Evolutionary conservation across 352 stramenopile species (phyloP).

Genomic region (Phytophthora sojae): DNA sequence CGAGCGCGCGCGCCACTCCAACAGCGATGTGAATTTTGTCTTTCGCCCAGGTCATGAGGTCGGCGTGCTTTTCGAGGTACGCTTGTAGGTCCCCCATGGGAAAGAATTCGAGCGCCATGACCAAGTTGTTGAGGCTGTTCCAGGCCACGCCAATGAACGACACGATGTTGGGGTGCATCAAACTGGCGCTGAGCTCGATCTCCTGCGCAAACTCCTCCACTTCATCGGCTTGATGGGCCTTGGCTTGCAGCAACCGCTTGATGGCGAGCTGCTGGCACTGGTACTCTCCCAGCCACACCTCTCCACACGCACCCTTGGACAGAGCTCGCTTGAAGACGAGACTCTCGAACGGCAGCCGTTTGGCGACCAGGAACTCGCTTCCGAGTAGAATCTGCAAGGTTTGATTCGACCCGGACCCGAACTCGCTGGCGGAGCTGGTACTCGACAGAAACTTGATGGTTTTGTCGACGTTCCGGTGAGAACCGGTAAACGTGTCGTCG

Average conservation of each 20-base stretch:
- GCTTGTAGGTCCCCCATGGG: slow-evolving; percentile 43
- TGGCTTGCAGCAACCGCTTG: neutral
- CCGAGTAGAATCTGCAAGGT: neutral
- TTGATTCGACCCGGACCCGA: neutral
- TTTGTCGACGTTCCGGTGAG: neutral
- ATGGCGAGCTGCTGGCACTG: neutral
- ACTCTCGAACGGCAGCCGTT: neutral
- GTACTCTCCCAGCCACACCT: neutral
- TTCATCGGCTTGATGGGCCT: neutral
- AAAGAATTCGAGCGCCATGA: slow-evolving; percentile 50
- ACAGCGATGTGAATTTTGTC: slow-evolving; percentile 43
- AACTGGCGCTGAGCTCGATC: slow-evolving; percentile 1
- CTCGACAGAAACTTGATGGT: neutral
- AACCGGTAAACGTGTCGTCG: neutral
- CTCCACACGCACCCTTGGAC: neutral
- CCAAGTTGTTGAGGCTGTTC: slow-evolving; percentile 40
- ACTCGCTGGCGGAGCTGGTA: slow-evolving; percentile 1
- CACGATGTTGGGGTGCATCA: neutral
- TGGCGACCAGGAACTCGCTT: neutral
- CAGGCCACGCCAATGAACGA: neutral
- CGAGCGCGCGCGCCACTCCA: slow-evolving; percentile 38
- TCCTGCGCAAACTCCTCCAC: neutral
- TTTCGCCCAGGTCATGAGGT: slow-evolving; percentile 25
- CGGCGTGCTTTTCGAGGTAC: slow-evolving; percentile 28
- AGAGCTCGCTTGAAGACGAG: slow-evolving; percentile 2